These are phyloP conservation scores for Aureoboletus auriporus DNA, from an alignment of 768 basidiomycete genomes.

Conservation along the genomic window DNA sequence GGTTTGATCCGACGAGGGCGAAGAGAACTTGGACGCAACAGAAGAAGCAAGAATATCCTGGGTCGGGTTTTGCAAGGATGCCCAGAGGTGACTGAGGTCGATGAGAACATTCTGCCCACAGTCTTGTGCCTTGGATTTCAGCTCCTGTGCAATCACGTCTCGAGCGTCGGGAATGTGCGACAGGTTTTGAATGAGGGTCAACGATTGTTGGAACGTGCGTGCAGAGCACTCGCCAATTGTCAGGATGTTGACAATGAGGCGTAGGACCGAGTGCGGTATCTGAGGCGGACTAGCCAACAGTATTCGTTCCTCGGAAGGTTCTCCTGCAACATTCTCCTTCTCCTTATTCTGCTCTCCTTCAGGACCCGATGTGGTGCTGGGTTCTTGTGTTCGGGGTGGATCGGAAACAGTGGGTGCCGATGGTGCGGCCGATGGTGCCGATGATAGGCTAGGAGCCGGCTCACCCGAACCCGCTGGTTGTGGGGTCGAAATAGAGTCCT, in stretches of 20 bases:
- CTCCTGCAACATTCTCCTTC: slow-evolving; percentile 15
- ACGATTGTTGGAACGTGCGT: slow-evolving; percentile 91
- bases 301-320: slow-evolving; percentile 37
- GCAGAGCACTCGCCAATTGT: slow-evolving; percentile 97
- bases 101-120: slow-evolving; percentile 71
- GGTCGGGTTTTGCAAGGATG: slow-evolving; percentile 53
- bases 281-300: slow-evolving; percentile 73
- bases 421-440: neutral
- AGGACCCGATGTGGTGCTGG: slow-evolving; percentile 9
- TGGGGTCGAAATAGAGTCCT: slow-evolving; percentile 28
- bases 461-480: slow-evolving; percentile 17
- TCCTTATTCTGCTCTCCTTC: slow-evolving; percentile 19
- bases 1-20: slow-evolving; percentile 93
- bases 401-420: slow-evolving; percentile 7
- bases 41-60: slow-evolving; percentile 58
- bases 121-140: slow-evolving; percentile 81
- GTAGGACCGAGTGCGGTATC: slow-evolving; percentile 79
- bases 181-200: slow-evolving; percentile 88
- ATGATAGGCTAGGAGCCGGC: slow-evolving; percentile 3
- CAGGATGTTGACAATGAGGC: slow-evolving; percentile 92
- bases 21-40: slow-evolving; percentile 86
- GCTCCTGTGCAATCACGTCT: slow-evolving; percentile 85
- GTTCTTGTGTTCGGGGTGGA: slow-evolving; percentile 10
- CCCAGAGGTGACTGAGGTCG: slow-evolving; percentile 75
- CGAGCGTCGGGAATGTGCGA: slow-evolving; percentile 86